These are phyloP conservation scores for Pelargonium australe DNA, from an alignment of 441 rosid species.

Conservation along the genomic window DNA sequence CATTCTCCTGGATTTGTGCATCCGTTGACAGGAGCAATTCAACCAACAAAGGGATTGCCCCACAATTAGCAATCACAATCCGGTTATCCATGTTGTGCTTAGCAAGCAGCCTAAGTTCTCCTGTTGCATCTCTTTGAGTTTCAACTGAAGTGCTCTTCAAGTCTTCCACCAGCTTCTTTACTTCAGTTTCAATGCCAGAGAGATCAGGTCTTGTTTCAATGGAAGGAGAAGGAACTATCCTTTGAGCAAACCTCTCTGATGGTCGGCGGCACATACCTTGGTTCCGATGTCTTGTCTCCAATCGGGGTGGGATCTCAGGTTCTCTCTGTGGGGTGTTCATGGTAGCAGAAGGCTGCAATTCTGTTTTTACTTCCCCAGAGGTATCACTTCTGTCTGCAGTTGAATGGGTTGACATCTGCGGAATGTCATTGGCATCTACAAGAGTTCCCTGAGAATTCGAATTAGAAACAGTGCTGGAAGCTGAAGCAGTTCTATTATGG, in stretches of 20 bases:
- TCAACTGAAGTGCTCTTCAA: conserved; percentile 49
- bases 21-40: conserved; percentile 54
- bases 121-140: conserved; percentile 51
- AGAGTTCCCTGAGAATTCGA: conserved; percentile 36
- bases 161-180: conserved; percentile 57
- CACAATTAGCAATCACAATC: conserved; percentile 62
- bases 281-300: conserved; percentile 50
- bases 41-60: conserved; percentile 56
- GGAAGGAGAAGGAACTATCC: conserved; percentile 61
- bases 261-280: conserved; percentile 64
- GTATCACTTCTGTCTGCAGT: conserved; percentile 54
- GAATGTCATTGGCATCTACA: conserved; percentile 51
- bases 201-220: conserved; percentile 63
- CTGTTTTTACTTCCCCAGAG: conserved; percentile 64
- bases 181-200: conserved; percentile 62
- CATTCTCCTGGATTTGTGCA: conserved; percentile 51
- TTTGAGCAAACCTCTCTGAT: conserved; percentile 58
- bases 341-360: conserved; percentile 34
- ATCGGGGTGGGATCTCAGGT: conserved; percentile 45
- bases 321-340: conserved; percentile 40
- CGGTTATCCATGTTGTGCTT: conserved; percentile 74
- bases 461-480: conserved; percentile 39
- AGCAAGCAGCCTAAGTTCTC: conserved; percentile 58
- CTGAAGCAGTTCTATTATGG: conserved; percentile 55
- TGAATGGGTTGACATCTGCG: conserved; percentile 48